Percentiles rank a stretch among this genome's conserved stretches.
Conservation (phyloP, 2,329 filamentous ascomycete genomes). For the Aureobasidium lini region DNA sequence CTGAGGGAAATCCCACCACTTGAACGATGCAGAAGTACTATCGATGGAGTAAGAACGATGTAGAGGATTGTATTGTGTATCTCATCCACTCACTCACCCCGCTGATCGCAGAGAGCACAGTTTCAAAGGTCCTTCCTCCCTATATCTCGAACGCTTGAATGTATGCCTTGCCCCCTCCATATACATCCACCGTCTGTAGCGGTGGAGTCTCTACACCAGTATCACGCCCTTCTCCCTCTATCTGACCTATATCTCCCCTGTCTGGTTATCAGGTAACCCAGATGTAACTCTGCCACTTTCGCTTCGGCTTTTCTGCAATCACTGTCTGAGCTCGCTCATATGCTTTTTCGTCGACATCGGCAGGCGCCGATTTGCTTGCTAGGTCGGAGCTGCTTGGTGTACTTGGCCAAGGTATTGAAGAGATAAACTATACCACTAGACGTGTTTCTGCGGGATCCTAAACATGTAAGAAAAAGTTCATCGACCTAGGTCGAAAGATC, state of each 20-base stretch:
- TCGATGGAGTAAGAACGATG: too few relatives aligned
- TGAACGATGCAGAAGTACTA: too few relatives aligned
- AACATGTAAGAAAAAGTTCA: neutral
- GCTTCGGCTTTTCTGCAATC: conserved; percentile 17
- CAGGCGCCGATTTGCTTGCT: neutral
- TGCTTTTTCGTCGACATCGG: neutral
- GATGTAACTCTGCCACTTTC: conserved; percentile 43
- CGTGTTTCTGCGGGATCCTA: neutral
- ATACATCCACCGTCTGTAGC: neutral
- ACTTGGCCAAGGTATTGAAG: neutral
- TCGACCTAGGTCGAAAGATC: too few relatives aligned
- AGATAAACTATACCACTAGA: neutral
- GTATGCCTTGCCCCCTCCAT: neutral
- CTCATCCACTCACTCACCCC: too few relatives aligned
- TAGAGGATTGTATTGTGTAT: too few relatives aligned
- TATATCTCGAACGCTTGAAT: neutral
- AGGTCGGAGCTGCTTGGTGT: neutral
- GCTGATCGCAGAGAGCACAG: too few relatives aligned
- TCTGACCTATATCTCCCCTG: neutral
- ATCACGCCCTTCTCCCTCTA: neutral
- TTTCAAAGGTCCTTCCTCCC: too few relatives aligned
- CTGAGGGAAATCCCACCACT: too few relatives aligned
- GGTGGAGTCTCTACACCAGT: neutral
- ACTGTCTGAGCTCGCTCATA: conserved; percentile 10
- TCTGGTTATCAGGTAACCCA: conserved; percentile 43